Evolutionary conservation across 495 filamentous ascomycete species (phyloP).

Genomic region (Schizothecium vesticola): DNA sequence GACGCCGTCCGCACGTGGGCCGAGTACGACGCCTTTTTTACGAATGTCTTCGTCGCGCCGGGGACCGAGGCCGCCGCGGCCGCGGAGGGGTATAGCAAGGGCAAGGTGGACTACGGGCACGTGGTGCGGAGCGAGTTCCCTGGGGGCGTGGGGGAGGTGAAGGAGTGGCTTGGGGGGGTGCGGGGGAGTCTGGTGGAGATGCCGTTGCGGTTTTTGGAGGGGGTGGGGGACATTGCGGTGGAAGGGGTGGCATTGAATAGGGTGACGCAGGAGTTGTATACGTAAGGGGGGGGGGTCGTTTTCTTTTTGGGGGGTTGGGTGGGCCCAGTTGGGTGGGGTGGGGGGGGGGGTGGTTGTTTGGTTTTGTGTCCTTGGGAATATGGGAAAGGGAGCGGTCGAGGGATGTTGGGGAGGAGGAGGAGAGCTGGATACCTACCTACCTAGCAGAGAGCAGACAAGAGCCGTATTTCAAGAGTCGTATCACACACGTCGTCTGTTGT

Average conservation of each 20-base stretch:
- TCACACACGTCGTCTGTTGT: no score
- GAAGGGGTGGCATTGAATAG: constrained; percentile 74
- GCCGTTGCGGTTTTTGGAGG: constrained; percentile 83
- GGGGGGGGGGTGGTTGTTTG: no score
- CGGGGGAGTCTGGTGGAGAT: constrained; percentile 85
- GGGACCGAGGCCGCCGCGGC: constrained; percentile 24
- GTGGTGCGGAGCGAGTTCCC: constrained; percentile 78
- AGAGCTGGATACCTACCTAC: no score
- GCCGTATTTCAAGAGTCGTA: no score
- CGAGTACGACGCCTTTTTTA: constrained; percentile 78
- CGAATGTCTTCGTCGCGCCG: constrained; percentile 58
- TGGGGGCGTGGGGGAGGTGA: constrained; percentile 63
- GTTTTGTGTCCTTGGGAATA: no score
- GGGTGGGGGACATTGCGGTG: constrained; percentile 79
- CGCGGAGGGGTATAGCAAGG: constrained; percentile 28
- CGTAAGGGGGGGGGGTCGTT: constrained; percentile 40
- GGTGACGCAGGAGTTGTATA: constrained; percentile 80
- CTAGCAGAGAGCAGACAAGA: no score
- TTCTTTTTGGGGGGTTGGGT: not conserved
- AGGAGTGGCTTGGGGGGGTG: constrained; percentile 69
- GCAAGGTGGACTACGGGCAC: constrained; percentile 69
- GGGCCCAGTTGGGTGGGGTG: no score
- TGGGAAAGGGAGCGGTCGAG: no score
- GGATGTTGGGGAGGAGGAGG: no score
- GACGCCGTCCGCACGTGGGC: constrained; percentile 77